These are phyloP conservation scores for Pyrenophora seminiperda DNA, from an alignment of 2,329 filamentous ascomycete genomes.

Conservation along the genomic window DNA sequence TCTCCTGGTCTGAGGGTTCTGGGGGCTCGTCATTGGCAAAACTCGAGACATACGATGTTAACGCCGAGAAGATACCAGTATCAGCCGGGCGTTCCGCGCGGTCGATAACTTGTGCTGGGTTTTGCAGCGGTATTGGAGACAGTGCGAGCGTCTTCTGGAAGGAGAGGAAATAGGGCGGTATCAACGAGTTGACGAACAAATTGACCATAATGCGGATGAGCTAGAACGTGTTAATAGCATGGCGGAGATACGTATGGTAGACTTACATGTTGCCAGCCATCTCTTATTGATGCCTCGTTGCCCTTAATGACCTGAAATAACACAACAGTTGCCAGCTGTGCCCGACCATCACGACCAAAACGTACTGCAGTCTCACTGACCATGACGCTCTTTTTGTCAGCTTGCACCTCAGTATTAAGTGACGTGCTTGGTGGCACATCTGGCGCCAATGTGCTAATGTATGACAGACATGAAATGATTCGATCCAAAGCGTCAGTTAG, in stretches of 20 bases:
- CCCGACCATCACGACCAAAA: slow-evolving; percentile 90
- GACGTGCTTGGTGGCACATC: slow-evolving; percentile 78
- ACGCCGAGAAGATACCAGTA: slow-evolving; percentile 86
- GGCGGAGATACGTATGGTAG: neutral
- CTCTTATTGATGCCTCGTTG: slow-evolving; percentile 75
- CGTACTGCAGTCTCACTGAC: slow-evolving; percentile 97
- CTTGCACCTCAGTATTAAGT: slow-evolving; percentile 94
- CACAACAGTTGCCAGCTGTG: slow-evolving; percentile 92
- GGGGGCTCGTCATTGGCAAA: slow-evolving; percentile 98
- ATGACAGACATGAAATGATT: slow-evolving; percentile 86
- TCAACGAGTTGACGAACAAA: slow-evolving; percentile 92
- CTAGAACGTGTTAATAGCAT: slow-evolving; percentile 58
- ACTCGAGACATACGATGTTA: slow-evolving; percentile 97
- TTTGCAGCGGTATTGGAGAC: slow-evolving; percentile 84
- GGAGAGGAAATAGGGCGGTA: slow-evolving; percentile 76
- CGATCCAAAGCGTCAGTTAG: slow-evolving; percentile 88
- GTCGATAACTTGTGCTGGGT: slow-evolving; percentile 90
- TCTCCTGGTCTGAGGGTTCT: slow-evolving; percentile 94
- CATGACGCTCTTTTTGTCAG: slow-evolving; percentile 91
- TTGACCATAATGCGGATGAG: slow-evolving; percentile 93
- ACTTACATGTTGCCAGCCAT: slow-evolving; percentile 79
- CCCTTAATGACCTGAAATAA: slow-evolving; percentile 89
- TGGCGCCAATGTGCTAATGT: slow-evolving; percentile 85
- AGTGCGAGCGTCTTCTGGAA: slow-evolving; percentile 71
- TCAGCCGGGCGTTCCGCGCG: slow-evolving; percentile 78